phyloP scores from a whole-genome alignment of 768 basidiomycete genomes.

The Terana coerulea region DNA sequence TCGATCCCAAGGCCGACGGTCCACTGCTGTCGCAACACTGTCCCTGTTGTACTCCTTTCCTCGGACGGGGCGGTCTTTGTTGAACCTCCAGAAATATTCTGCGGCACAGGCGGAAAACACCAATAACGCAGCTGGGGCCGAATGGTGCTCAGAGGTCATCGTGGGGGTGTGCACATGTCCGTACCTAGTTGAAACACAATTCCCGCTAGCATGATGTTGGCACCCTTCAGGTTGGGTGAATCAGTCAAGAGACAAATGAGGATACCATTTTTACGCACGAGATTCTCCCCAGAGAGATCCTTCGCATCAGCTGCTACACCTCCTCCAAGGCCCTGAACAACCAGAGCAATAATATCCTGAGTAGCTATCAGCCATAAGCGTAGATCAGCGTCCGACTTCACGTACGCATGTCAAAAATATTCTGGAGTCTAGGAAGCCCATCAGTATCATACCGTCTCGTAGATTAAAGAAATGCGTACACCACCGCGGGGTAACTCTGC shows the following conservation, averaged over 20 bases:
- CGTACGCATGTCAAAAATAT: slow-evolving; percentile 30
- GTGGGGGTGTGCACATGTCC: slow-evolving; percentile 11
- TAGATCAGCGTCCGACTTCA: not conserved
- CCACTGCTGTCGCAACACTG: not conserved
- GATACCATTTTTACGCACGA: slow-evolving; percentile 2
- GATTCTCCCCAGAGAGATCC: slow-evolving; percentile 21
- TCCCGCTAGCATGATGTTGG: slow-evolving; percentile 57
- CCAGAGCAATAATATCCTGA: slow-evolving; percentile 53
- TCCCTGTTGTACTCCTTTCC: not conserved
- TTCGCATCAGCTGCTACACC: slow-evolving; percentile 38
- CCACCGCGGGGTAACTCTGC: slow-evolving; percentile 36
- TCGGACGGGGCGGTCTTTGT: slow-evolving; percentile 32
- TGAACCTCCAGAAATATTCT: slow-evolving; percentile 44
- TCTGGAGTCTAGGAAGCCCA: slow-evolving; percentile 19
- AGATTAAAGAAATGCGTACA: slow-evolving; percentile 17
- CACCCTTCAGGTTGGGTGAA: slow-evolving; percentile 32
- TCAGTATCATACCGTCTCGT: not conserved
- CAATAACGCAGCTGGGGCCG: slow-evolving; percentile 35
- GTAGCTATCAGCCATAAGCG: not conserved
- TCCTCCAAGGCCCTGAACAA: slow-evolving; percentile 63
- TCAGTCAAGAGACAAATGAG: not conserved
- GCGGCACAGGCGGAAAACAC: slow-evolving; percentile 35
- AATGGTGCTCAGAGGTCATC: not conserved
- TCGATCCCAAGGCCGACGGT: not conserved
- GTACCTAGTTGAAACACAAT: slow-evolving; percentile 55